These are phyloP conservation scores for Xylariaceae sp. DNA, from an alignment of 2,329 filamentous ascomycete species.

Conservation along the genomic window DNA sequence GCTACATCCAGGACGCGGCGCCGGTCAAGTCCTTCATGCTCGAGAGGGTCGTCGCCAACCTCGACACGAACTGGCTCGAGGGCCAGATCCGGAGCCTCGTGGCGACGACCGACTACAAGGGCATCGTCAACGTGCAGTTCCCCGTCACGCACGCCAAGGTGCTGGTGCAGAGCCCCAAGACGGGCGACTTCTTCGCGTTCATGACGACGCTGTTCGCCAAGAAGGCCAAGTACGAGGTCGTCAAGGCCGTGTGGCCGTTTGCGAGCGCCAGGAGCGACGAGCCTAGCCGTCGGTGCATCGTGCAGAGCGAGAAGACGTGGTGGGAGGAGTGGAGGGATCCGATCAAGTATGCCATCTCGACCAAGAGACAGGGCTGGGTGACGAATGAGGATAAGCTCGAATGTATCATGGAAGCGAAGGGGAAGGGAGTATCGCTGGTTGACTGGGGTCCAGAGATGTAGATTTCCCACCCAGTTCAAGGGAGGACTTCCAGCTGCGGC, in stretches of 20 bases:
- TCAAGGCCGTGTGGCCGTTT: slow-evolving; percentile 55
- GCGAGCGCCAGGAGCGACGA: slow-evolving; percentile 44
- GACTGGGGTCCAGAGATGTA: slow-evolving; percentile 40
- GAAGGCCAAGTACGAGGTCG: slow-evolving; percentile 51
- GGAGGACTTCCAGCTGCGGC: no score
- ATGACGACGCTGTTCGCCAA: slow-evolving; percentile 48
- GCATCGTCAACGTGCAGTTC: slow-evolving; percentile 28
- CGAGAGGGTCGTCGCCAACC: slow-evolving; percentile 49
- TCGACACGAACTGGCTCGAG: slow-evolving; percentile 52
- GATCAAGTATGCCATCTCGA: slow-evolving; percentile 33
- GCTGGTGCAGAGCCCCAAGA: slow-evolving; percentile 42
- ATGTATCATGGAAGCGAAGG: slow-evolving; percentile 46
- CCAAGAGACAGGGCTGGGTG: slow-evolving; percentile 39
- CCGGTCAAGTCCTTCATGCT: slow-evolving; percentile 46
- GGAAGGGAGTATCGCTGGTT: slow-evolving; percentile 30
- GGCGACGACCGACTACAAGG: slow-evolving; percentile 45
- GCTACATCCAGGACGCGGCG: slow-evolving; percentile 41
- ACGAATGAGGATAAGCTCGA: slow-evolving; percentile 52
- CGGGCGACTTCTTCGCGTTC: slow-evolving; percentile 51
- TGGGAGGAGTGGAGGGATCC: slow-evolving; percentile 48
- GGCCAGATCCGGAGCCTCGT: slow-evolving; percentile 49
- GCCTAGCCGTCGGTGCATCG: slow-evolving; percentile 38
- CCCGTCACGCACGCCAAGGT: slow-evolving; percentile 15
- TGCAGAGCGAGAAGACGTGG: slow-evolving; percentile 55
- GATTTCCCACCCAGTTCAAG: no score